phyloP scores from a whole-genome alignment of 2,329 filamentous ascomycete genomes.

The Pseudogymnoascus destructans region DNA sequence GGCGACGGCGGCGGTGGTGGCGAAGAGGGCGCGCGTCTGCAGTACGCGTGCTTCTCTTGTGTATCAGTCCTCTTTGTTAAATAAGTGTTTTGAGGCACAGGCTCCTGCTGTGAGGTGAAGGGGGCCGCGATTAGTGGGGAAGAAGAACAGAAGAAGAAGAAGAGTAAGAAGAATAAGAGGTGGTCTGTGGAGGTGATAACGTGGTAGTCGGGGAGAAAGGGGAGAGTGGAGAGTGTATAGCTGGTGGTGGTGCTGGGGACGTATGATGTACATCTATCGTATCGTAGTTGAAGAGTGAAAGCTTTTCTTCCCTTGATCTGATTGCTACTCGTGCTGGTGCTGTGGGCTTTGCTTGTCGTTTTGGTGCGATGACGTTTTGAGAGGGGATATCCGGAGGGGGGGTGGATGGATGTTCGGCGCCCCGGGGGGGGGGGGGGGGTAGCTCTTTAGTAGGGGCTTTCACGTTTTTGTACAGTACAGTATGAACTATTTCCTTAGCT shows the following conservation, averaged over 20 bases:
- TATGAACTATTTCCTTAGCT: not conserved
- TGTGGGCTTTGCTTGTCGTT: not conserved
- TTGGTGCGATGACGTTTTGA: not conserved
- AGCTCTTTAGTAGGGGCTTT: not conserved
- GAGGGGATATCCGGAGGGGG: not conserved
- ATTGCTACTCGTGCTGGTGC: not conserved
- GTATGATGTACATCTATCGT: slow-evolving; percentile 1
- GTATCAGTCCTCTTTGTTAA: slow-evolving; percentile 1
- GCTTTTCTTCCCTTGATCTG: not conserved
- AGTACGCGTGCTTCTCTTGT: not conserved
- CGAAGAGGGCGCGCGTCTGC: not conserved
- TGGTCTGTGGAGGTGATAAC: not conserved
- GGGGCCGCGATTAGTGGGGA: not conserved
- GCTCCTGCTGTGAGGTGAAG: not conserved
- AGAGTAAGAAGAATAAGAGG: not conserved
- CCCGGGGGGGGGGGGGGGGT: not conserved
- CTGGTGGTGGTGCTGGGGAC: not conserved
- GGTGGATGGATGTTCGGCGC: not conserved
- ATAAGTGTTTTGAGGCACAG: not conserved
- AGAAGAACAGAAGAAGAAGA: not conserved
- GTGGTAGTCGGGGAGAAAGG: not conserved
- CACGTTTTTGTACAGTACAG: not conserved
- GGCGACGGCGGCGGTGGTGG: not conserved
- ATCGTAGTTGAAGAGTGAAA: not conserved
- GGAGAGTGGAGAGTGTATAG: not conserved